phyloP scores from a whole-genome alignment of 75 land plant species.

The Gnetum montanum region DNA sequence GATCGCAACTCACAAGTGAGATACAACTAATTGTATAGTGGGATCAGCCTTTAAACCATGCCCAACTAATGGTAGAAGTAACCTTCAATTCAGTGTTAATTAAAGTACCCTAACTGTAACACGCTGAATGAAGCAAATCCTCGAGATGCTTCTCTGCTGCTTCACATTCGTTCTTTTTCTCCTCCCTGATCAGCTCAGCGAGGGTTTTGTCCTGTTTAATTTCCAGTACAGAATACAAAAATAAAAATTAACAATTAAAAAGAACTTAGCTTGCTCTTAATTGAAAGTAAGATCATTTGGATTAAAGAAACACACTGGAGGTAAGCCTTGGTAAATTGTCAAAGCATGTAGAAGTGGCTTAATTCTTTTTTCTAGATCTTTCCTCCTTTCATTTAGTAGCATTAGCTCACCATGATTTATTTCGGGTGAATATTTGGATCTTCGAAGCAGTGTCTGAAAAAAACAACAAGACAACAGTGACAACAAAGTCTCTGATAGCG shows the following conservation, averaged over 20 bases:
- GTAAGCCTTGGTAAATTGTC: slow-evolving; percentile 89
- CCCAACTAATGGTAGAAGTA: too few species aligned
- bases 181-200: slow-evolving; percentile 96
- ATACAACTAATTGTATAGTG: too few species aligned
- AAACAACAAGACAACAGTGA: background rate
- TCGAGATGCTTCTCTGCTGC: slow-evolving; percentile 93
- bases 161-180: slow-evolving; percentile 79
- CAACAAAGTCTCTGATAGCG: background rate
- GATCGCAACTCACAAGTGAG: too few species aligned
- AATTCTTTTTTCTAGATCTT: slow-evolving; percentile 86
- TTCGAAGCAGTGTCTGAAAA: slow-evolving; percentile 61
- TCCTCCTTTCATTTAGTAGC: slow-evolving; percentile 83
- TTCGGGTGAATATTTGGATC: slow-evolving; percentile 80
- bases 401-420: slow-evolving; percentile 87
- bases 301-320: slow-evolving; percentile 62
- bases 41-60: too few species aligned
- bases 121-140: slow-evolving; percentile 82
- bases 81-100: too few species aligned
- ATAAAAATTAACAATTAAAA: background rate
- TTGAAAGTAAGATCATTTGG: background rate
- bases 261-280: background rate
- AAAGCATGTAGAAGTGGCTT: slow-evolving; percentile 83
- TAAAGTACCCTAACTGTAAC: too few species aligned
- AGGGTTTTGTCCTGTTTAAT: slow-evolving; percentile 83
- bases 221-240: background rate